A percentile compares a stretch with the other conserved stretches of the same genome.
These are phyloP conservation scores for Botrytis medusae DNA, from an alignment of 2,329 filamentous ascomycete species.

Conservation along the genomic window DNA sequence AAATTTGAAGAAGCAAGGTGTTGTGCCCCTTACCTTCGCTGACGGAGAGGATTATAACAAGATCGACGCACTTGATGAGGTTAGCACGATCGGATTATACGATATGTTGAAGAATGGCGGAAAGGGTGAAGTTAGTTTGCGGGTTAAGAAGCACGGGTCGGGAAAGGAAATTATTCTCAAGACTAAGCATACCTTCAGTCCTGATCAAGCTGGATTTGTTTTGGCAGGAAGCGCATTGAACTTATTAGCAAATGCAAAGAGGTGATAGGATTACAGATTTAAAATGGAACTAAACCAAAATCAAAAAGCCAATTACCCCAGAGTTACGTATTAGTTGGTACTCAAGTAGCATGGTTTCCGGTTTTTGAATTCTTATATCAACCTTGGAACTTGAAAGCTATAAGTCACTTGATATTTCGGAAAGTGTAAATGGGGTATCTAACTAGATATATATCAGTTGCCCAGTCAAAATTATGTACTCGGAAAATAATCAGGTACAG, in stretches of 20 bases:
- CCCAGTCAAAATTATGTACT: neutral
- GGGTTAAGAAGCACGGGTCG: slow-evolving; percentile 57
- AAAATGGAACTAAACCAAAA: neutral
- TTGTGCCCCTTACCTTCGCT: slow-evolving; percentile 89
- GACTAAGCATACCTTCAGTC: slow-evolving; percentile 83
- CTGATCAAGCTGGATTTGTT: slow-evolving; percentile 90
- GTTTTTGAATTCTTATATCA: neutral
- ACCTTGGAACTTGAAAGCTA: neutral
- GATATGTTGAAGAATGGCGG: slow-evolving; percentile 78
- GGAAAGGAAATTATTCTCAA: slow-evolving; percentile 69
- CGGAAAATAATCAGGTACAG: neutral
- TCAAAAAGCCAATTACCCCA: neutral
- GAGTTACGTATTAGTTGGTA: neutral
- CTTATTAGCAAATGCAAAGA: slow-evolving; percentile 65
- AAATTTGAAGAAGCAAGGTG: slow-evolving; percentile 95
- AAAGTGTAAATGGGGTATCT: neutral
- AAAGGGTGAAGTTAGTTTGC: slow-evolving; percentile 71
- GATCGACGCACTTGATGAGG: slow-evolving; percentile 79
- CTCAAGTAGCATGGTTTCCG: neutral
- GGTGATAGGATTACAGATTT: slow-evolving; percentile 21
- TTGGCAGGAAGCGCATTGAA: slow-evolving; percentile 93
- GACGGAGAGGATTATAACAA: slow-evolving; percentile 85
- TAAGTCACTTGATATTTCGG: neutral
- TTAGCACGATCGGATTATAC: slow-evolving; percentile 78
- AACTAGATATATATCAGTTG: neutral